phyloP scores from a whole-genome alignment of 306 rosid genomes.

The Lupinus albus region DNA sequence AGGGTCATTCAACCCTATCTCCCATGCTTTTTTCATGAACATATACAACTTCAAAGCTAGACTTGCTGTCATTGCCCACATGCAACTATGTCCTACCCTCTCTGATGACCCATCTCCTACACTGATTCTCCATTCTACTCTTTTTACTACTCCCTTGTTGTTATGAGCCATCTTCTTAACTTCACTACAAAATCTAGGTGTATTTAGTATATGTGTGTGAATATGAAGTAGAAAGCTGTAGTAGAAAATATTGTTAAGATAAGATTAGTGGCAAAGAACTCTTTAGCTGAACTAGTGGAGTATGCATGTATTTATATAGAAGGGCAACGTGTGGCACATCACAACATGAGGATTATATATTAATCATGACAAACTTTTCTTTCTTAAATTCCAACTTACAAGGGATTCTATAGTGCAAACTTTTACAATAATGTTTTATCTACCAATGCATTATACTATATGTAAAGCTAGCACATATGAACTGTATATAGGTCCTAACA shows the following conservation, averaged over 20 bases:
- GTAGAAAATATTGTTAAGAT: conserved; percentile 15
- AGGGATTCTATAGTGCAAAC: conserved; percentile 11
- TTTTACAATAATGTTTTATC: too few species aligned
- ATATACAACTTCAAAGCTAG: conserved; percentile 46
- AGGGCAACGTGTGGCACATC: conserved; percentile 1
- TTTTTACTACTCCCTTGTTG: conserved; percentile 40
- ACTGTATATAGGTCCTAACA: too few species aligned
- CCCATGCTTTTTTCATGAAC: conserved; percentile 73
- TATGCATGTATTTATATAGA: conserved; percentile 41
- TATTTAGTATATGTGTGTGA: background rate
- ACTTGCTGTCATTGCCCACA: conserved; percentile 46
- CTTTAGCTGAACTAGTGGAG: background rate
- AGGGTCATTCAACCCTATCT: conserved; percentile 73
- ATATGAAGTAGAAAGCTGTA: conserved; percentile 1
- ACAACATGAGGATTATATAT: conserved; percentile 26
- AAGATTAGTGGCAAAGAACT: conserved; percentile 10
- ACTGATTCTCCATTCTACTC: conserved; percentile 70
- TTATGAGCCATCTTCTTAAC: conserved; percentile 40
- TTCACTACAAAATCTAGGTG: background rate
- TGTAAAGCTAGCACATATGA: too few species aligned
- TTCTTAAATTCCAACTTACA: background rate
- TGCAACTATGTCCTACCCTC: conserved; percentile 24
- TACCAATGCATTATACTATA: too few species aligned
- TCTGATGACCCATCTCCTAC: conserved; percentile 48
- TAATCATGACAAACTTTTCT: background rate